A percentile compares a stretch with the other conserved stretches of the same genome.
These are phyloP conservation scores for Chaetomium olivaceum DNA, from an alignment of 2,329 filamentous ascomycete genomes.

Conservation along the genomic window DNA sequence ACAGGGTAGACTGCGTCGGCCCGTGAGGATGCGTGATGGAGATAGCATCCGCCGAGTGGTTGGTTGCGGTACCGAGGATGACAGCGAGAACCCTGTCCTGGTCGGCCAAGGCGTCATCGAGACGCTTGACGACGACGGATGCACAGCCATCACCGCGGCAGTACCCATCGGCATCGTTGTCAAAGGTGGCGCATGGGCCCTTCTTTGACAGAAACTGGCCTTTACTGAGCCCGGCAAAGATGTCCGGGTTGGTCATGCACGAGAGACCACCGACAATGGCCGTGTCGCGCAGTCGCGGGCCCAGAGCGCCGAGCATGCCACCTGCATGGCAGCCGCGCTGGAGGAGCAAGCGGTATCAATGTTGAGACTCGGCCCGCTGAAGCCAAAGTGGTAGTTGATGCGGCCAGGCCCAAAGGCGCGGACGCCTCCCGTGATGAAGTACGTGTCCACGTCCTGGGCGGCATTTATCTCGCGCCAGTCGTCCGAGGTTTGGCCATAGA, in stretches of 20 bases:
- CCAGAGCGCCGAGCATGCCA: conserved; percentile 72
- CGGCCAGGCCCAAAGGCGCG: conserved; percentile 53
- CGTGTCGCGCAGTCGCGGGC: conserved; percentile 75
- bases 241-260: conserved; percentile 78
- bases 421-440: conserved; percentile 49
- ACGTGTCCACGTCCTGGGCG: conserved; percentile 66
- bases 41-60: conserved; percentile 77
- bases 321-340: conserved; percentile 69
- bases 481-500: conserved; percentile 74
- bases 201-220: conserved; percentile 78
- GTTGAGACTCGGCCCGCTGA: conserved; percentile 69
- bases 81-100: conserved; percentile 77
- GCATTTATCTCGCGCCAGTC: conserved; percentile 77
- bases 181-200: conserved; percentile 77
- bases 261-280: conserved; percentile 78
- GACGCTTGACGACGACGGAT: conserved; percentile 74
- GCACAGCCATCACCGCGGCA: conserved; percentile 77
- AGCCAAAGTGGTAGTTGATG: conserved; percentile 77
- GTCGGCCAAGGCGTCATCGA: conserved; percentile 75
- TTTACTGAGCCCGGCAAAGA: conserved; percentile 72
- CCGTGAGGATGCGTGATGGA: conserved; percentile 84
- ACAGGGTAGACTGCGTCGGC: conserved; percentile 71
- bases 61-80: conserved; percentile 73
- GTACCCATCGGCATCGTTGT: conserved; percentile 78
- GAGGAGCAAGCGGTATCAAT: conserved; percentile 80